Base-by-base conservation (phyloP, 1,139 yeast genomes). In the Sugiyamaella xylanicola region DNA sequence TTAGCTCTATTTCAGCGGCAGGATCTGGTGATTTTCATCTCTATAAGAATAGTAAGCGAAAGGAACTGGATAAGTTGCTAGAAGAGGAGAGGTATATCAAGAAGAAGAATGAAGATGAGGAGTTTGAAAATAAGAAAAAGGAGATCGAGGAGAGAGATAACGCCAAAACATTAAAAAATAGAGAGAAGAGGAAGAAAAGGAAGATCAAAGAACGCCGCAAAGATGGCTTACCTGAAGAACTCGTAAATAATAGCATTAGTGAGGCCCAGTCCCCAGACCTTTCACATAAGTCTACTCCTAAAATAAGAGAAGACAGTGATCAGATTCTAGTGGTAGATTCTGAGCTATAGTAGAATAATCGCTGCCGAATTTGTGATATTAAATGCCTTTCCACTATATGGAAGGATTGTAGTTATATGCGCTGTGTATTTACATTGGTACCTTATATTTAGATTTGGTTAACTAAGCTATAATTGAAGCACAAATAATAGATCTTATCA, bases 1-100 rank as follows among this genome's bases (percentile, higher is more conserved):
- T n/a, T 8, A 72, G 75, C 2, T 69, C 75, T 1, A 64, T 69
- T 48, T 68, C 76, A 1, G 76, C 72, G n/a, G 72, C 75, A 0
- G 72, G 75, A 4, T 69, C 76, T 0, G 76, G 75, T 8, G 74
- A 72, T 49, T 72, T 72, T 54, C 76, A 73, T 57, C 65, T 70
- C 20, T 71, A 70, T 63, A 72, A 73, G 59, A 65, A 67, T 27
- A 65, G 69, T 16, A 61, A 73, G 51, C 63, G 74, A 22, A 61
- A 68, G 51, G 73, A 71, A 55, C 56, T 60, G 36, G 73, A 69
- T 53, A 60, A 70, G 16, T 53, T 61, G 51, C 68, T 65, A 42
- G 66, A 62, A 48, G 65, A 68, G 54, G 64, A 64, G 20, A 44
- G 41, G 45, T 55, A 57, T 29, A 67, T 64, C 39, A 37, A 53